Evolutionary conservation across 345 rosid genomes (phyloP).

Genomic region (Orychophragmus violaceus): DNA sequence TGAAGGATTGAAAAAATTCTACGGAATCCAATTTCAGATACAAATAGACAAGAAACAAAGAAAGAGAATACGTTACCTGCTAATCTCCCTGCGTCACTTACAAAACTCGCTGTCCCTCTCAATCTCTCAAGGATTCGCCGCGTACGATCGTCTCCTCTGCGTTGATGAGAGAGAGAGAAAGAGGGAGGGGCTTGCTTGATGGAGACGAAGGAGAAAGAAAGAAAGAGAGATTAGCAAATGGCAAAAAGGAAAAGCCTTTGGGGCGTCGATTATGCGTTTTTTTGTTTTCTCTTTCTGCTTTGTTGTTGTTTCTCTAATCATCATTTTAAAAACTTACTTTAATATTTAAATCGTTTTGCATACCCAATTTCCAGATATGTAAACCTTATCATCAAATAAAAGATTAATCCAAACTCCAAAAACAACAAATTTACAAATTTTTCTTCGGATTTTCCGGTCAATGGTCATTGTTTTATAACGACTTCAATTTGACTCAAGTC

Average conservation of each 20-base stretch:
- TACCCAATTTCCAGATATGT: slow-evolving; percentile 11
- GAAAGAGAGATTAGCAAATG: slow-evolving; percentile 7
- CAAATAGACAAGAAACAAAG: neutral
- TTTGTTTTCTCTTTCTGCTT: slow-evolving; percentile 2
- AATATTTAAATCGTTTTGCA: neutral
- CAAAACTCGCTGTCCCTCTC: slow-evolving; percentile 19
- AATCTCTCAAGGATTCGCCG: slow-evolving; percentile 18
- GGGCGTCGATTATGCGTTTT: neutral
- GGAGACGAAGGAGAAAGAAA: slow-evolving; percentile 16
- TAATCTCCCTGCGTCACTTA: neutral
- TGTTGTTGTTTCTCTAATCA: neutral
- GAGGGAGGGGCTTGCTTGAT: slow-evolving; percentile 21
- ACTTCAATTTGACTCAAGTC: too few species aligned
- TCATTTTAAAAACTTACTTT: neutral
- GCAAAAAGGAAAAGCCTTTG: neutral
- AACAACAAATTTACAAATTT: neutral
- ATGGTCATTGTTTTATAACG: neutral
- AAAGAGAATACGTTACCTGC: slow-evolving; percentile 1
- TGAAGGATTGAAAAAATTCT: neutral
- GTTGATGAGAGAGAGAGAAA: slow-evolving; percentile 16
- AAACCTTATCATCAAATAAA: neutral
- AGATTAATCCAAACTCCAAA: neutral
- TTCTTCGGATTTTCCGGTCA: slow-evolving; percentile 2
- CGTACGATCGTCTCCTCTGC: slow-evolving; percentile 14
- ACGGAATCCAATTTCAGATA: slow-evolving; percentile 4